These are phyloP conservation scores for Scheffersomyces parashehatae DNA, from an alignment of 1,139 yeast genomes.

Conservation along the genomic window DNA sequence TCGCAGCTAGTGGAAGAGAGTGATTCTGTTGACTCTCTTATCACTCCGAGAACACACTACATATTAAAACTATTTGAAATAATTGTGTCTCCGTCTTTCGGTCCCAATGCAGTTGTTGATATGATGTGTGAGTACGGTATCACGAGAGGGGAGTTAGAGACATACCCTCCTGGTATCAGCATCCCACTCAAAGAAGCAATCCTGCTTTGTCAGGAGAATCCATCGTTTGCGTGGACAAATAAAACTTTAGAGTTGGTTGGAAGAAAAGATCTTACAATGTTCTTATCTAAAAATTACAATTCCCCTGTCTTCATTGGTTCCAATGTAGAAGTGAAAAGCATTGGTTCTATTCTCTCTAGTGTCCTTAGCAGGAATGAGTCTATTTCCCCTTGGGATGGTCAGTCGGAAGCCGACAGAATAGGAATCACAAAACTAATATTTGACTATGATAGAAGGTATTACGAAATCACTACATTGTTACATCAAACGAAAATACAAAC, in stretches of 20 bases:
- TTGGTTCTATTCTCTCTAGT: constrained; percentile 48
- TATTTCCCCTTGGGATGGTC: constrained; percentile 62
- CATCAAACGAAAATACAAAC: constrained; percentile 71
- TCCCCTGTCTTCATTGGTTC: constrained; percentile 11
- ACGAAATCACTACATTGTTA: constrained; percentile 69
- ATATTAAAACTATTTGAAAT: constrained; percentile 62
- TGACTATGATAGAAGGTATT: constrained; percentile 75
- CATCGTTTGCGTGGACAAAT: constrained; percentile 51
- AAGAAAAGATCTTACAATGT: constrained; percentile 60
- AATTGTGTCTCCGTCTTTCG: constrained; percentile 54
- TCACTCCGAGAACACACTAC: constrained; percentile 66
- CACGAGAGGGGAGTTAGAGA: constrained; percentile 54
- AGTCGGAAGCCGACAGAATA: constrained; percentile 64
- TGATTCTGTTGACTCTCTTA: constrained; percentile 55
- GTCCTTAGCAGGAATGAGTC: constrained; percentile 50
- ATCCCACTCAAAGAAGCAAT: constrained; percentile 66
- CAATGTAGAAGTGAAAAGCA: constrained; percentile 33
- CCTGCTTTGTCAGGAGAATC: constrained; percentile 55
- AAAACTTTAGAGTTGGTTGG: constrained; percentile 62
- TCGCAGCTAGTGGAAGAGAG: constrained; percentile 70
- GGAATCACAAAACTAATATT: constrained; percentile 72
- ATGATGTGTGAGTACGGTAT: constrained; percentile 59
- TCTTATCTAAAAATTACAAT: constrained; percentile 13
- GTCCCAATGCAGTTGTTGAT: constrained; percentile 55
- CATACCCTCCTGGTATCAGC: constrained; percentile 72